Evolutionary conservation across 2,329 filamentous ascomycete genomes (phyloP), one percentile per base, ranked within the genome.

Genomic region (Epichloe glyceriae): DNA sequence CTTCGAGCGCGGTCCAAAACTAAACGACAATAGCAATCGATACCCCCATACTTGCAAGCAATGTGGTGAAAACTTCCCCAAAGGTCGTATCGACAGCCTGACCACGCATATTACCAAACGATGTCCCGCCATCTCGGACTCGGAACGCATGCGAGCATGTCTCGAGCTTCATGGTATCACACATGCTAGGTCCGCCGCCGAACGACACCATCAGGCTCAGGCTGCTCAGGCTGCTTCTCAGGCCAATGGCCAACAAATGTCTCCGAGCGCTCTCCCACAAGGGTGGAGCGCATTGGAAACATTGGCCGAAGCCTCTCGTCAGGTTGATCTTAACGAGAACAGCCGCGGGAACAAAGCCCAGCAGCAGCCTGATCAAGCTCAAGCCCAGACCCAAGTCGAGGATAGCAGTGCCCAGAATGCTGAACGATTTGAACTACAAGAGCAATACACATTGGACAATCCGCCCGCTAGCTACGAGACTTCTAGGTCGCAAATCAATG

Each of bases 41-140:
- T 96, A 96, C 64, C 83, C 88, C 60, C 88, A 95, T 64, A 93
- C 86, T 12, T 95, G 89, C 78, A 91, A 86, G 67, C 77, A 82
- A 57, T 95, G 88, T 65, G 88, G 88, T 57, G 86, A 93, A 68
- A 85, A 86, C 66, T 95, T 95, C 56, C 86, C 88, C 55, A 95
- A 95, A 64, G 90, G 90, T 54, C 82, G 90, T 55, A 85, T 88
- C 61, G 90, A 96, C 62, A 87, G 81, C 60, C 70, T 96, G 54
- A 85, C 82, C 42, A 83, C 77, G 55, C 90, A 96, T 63, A 76
- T 95, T 51, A 83, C 87, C 49, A 93, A 90, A 66, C 88, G 86
- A 73, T 96, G 90, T 64, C 86, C 86, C 40, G 85, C 84, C 50
- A 83, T 94, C 49, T 80, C 82, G 55, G 73, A 85, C 55, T 75